Evolutionary conservation across 441 rosid species (phyloP), one percentile per base, ranked within the genome.

Genomic region (Syzygium syzygioides): DNA sequence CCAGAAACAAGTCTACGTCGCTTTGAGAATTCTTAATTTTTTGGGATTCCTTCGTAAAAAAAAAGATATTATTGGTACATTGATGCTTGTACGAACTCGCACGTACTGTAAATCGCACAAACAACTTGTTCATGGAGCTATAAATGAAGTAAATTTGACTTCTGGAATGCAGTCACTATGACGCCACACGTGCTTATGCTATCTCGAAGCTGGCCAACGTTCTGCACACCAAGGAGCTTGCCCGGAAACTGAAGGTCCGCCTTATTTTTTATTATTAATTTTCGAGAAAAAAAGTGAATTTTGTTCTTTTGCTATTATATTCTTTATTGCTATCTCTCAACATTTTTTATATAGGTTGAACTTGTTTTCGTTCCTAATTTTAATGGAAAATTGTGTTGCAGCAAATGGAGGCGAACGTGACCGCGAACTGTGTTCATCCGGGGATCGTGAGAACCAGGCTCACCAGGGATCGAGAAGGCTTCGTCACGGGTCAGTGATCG

Each of bases 161-260:
- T n/a, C 17, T 85, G 66, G 59, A 10, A 56, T 34, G 56, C 87
- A 86, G 99, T 87, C 89, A 91, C 20, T 97, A 93, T 92, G 97
- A 96, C 32, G 91, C 99, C 85, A 96, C 99, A 88, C 95, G 97
- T 93, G 99, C 99, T 10, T 96, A 96, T 87, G 98, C 99, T 86
- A 96, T 96, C 90, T 97, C 99, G 90, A 97, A 95, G 94, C 97
- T 97, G 68, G 97, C 99, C 48, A 97, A 96, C 89, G 97, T 96
- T 55, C 88, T 96, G 91, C 99, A 97, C 92, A 94, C 98, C 91
- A 89, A 93, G 90, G 96, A 96, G 91, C 97, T 96, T 60, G 96
- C 97, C 32, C 90, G 87, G 86, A 94, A 93, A 89, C 95, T 97
- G 76, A 93, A 94, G 95, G 99, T 95, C 79, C 79, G 59, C 55